Conservation (phyloP, 78 protist genomes). For the Guillardia theta region DNA sequence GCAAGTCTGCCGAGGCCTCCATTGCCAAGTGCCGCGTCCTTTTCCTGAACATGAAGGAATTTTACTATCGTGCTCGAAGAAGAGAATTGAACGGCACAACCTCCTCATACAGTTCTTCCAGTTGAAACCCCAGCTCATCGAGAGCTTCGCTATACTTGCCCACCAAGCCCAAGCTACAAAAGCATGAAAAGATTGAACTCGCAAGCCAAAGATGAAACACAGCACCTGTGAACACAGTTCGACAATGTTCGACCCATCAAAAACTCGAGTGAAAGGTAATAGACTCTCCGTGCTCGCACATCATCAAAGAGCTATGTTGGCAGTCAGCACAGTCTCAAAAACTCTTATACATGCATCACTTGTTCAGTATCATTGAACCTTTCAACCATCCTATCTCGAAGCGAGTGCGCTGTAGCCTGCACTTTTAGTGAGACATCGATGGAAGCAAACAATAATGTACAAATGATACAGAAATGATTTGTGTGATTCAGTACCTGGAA, state of each 20-base stretch:
- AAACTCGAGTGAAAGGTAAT: constrained; percentile 89
- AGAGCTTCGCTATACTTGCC: constrained; percentile 54
- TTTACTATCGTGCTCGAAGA: background rate
- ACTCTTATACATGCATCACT: constrained; percentile 26
- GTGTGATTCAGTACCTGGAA: background rate
- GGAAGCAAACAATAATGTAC: background rate
- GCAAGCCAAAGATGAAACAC: background rate
- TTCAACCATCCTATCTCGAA: constrained; percentile 46
- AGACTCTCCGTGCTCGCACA: constrained; percentile 62
- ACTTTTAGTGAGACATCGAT: background rate
- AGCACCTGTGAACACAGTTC: constrained; percentile 76
- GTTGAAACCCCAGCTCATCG: constrained; percentile 59
- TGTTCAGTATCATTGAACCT: constrained; percentile 58
- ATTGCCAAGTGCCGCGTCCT: constrained; percentile 96
- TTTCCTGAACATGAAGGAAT: constrained; percentile 73
- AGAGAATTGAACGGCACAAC: background rate
- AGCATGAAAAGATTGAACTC: no score
- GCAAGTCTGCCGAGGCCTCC: constrained; percentile 97
- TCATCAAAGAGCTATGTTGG: no score
- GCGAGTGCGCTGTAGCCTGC: background rate
- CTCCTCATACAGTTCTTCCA: constrained; percentile 76
- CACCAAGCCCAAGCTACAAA: background rate
- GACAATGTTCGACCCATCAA: constrained; percentile 86
- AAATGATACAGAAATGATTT: background rate
- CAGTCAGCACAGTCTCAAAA: no score